Conservation (phyloP, 495 filamentous ascomycete genomes). For the Platismatia glauca region DNA sequence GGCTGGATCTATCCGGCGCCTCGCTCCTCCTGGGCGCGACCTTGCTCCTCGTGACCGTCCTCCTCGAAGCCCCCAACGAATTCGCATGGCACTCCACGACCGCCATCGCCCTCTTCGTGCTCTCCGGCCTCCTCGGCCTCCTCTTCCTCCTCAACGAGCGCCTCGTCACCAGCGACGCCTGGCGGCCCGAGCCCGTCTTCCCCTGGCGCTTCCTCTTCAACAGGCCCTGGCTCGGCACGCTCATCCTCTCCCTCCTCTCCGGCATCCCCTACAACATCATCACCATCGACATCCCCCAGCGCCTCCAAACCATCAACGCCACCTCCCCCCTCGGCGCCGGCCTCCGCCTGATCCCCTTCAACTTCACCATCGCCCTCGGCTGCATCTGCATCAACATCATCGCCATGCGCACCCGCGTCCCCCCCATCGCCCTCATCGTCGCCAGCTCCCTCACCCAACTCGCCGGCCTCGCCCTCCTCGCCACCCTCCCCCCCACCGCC, state of each 20-base stretch:
- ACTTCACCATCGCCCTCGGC: conserved; percentile 20
- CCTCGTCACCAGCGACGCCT: conserved; percentile 22
- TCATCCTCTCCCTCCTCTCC: conserved; percentile 35
- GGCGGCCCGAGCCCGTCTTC: conserved; percentile 20
- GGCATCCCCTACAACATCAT: conserved; percentile 46
- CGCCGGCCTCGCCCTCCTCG: neutral
- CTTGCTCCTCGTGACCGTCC: conserved; percentile 43
- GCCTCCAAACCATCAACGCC: conserved; percentile 47
- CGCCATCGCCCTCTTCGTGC: conserved; percentile 32
- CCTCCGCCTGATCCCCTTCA: conserved; percentile 21
- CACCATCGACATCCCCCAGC: conserved; percentile 47
- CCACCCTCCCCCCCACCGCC: neutral
- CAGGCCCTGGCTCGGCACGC: conserved; percentile 18
- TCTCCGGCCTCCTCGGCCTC: conserved; percentile 24
- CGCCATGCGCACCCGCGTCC: conserved; percentile 2
- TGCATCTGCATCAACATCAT: neutral
- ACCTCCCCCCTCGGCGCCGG: conserved; percentile 33
- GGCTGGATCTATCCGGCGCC: conserved; percentile 42
- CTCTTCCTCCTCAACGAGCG: conserved; percentile 26
- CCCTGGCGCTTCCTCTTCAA: conserved; percentile 23
- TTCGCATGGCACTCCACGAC: conserved; percentile 30
- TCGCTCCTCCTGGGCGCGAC: conserved; percentile 40
- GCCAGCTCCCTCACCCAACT: neutral
- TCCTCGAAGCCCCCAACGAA: conserved; percentile 43
- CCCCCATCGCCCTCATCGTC: neutral